A percentile compares a stretch with the other conserved stretches of the same genome.
These are phyloP conservation scores for Macrolepiota fuliginosa DNA, from an alignment of 768 basidiomycete species.

Conservation along the genomic window DNA sequence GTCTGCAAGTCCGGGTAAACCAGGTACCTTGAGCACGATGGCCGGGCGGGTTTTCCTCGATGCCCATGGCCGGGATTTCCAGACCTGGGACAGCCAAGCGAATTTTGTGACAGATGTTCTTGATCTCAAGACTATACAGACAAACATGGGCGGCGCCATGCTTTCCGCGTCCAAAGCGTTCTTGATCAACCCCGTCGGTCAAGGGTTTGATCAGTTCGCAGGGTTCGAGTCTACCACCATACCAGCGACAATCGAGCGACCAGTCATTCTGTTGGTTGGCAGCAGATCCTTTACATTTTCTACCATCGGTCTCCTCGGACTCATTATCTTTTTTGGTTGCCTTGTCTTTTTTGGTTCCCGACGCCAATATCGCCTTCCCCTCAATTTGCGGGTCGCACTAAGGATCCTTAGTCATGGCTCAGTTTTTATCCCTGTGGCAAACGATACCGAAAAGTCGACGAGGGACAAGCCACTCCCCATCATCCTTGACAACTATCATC, in stretches of 20 bases:
- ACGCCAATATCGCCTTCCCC: neutral
- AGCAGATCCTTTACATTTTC: conserved; percentile 2
- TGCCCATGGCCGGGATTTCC: neutral
- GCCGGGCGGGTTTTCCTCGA: conserved; percentile 2
- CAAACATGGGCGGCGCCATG: neutral
- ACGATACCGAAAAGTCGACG: neutral
- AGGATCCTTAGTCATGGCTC: conserved; percentile 1
- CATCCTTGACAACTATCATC: neutral
- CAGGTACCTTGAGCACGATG: neutral
- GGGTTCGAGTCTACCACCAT: neutral
- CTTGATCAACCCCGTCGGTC: conserved; percentile 1
- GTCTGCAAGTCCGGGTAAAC: neutral
- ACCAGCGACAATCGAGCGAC: neutral
- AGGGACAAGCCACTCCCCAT: conserved; percentile 1
- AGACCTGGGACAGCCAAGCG: neutral
- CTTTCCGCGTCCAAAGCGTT: conserved; percentile 1
- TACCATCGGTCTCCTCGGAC: neutral
- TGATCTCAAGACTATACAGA: neutral
- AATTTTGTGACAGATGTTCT: neutral
- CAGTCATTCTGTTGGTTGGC: neutral
- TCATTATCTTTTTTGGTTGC: neutral
- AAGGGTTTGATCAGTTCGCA: neutral
- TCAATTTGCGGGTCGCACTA: neutral
- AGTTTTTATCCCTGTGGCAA: neutral
- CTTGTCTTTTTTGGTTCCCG: neutral